Evolutionary conservation across 225 moss, liverwort and hornwort species (phyloP).

Genomic region (Neckera pumila): DNA sequence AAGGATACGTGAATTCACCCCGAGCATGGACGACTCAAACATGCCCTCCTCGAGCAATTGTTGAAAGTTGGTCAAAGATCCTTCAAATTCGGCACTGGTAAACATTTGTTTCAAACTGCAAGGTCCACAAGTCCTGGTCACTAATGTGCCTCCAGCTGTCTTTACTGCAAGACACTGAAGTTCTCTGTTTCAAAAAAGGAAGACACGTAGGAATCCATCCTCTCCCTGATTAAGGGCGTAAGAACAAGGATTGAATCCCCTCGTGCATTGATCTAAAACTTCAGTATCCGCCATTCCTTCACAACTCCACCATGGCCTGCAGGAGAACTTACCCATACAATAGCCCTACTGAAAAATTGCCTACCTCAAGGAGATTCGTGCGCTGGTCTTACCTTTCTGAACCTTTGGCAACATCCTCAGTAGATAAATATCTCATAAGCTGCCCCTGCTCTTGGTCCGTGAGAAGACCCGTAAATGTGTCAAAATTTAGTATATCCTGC

Average conservation of each 20-base stretch:
- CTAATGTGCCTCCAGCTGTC: background rate
- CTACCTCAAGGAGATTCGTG: background rate
- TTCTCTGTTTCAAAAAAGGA: background rate
- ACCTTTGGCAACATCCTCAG: slow-evolving; percentile 53
- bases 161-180: background rate
- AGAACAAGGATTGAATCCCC: background rate
- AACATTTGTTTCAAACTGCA: slow-evolving; percentile 89
- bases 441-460: slow-evolving; percentile 91
- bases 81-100: slow-evolving; percentile 72
- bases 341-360: background rate
- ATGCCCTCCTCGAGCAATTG: slow-evolving; percentile 70
- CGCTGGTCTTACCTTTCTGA: slow-evolving; percentile 49
- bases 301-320: background rate
- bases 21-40: slow-evolving; percentile 67
- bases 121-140: slow-evolving; percentile 16
- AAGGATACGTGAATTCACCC: slow-evolving; percentile 57
- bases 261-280: background rate
- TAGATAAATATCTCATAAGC: slow-evolving; percentile 61
- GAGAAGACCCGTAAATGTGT: slow-evolving; percentile 85
- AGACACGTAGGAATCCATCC: background rate
- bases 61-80: slow-evolving; percentile 65
- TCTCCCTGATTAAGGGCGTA: background rate
- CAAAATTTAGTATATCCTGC: slow-evolving; percentile 89
- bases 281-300: background rate
- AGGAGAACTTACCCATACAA: background rate